phyloP scores from a whole-genome alignment of 805 yeast genomes.

The Metschnikowia chrysomelidarum region DNA sequence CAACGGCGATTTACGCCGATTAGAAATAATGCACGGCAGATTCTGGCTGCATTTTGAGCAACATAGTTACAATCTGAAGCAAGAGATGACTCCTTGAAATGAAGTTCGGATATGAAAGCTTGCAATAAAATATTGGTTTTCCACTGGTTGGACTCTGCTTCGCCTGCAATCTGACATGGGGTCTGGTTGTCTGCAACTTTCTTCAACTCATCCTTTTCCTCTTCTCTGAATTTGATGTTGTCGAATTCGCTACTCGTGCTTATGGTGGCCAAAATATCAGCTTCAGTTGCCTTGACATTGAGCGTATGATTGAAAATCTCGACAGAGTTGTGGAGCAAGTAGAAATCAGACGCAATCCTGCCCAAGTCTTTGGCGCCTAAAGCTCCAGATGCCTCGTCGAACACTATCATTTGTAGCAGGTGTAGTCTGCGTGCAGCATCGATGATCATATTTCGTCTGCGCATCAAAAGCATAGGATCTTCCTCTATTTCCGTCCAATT shows the following conservation, averaged over 20 bases:
- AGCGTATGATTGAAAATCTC: conserved; percentile 86
- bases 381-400: conserved; percentile 79
- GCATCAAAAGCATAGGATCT: conserved; percentile 75
- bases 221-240: conserved; percentile 82
- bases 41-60: conserved; percentile 93
- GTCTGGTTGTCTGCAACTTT: conserved; percentile 55
- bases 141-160: conserved; percentile 70
- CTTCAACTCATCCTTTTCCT: conserved; percentile 75
- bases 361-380: conserved; percentile 88
- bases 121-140: conserved; percentile 87
- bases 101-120: conserved; percentile 77
- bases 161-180: conserved; percentile 83
- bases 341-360: conserved; percentile 91
- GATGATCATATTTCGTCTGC: conserved; percentile 72
- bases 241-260: conserved; percentile 95
- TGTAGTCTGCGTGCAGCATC: conserved; percentile 84
- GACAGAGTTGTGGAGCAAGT: conserved; percentile 76
- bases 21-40: conserved; percentile 84
- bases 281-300: conserved; percentile 84
- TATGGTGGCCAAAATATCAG: conserved; percentile 83
- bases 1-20: conserved; percentile 87
- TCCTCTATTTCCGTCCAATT: conserved; percentile 80
- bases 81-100: conserved; percentile 74
- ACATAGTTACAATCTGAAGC: conserved; percentile 87
- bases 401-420: conserved; percentile 86